Evolutionary conservation across 2,329 filamentous ascomycete species (phyloP), one percentile per base, ranked within the genome.

Genomic region (Aspergillus clavatus): DNA sequence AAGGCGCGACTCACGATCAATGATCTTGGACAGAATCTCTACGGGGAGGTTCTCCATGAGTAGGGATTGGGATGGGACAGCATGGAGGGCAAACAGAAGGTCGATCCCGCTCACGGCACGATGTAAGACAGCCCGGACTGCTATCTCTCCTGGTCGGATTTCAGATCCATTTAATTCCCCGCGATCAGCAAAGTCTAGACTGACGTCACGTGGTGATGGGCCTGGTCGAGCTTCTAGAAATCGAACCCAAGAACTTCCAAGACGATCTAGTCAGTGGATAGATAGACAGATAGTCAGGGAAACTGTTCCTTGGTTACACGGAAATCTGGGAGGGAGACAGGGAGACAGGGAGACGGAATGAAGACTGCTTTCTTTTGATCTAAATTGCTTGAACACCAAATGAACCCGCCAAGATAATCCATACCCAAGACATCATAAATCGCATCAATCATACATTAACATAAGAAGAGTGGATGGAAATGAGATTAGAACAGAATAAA

Each of bases 1-100:
- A 45, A 51, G 50, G 29, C 38, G 50, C 45, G 42, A 46, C 80
- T 71, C 71, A 84, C 81, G 80, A 54, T 75, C 74, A 48, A 84
- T 67, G 53, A 86, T 79, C 58, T 83, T 77, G 50, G 82, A 72
- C 46, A 84, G 61, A 51, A 85, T 77, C 70, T 86, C 82, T 63
- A 79, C 74, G 29, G 82, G 82, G 52, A 86, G 76, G 56, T 71
- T 72, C 53, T 80, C 73, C 62, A 81, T 73, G 57, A 46, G 54
- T 53, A 43, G 52, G 33, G 37, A 45, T 40, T 46, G 43, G 41
- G 40, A 47, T 43, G 42, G 40, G 45, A 41, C 47, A 55, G 52
- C 62, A 63, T 64, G 47, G 53, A 56, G 58, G 55, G 54, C 54
- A 50, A 43, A 48, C 27, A 18, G 18, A 35, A 21, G 31, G 11